Evolutionary conservation across 345 rosid genomes (phyloP), one percentile per base, ranked within the genome.

Genomic region (Sisymbrium irio): DNA sequence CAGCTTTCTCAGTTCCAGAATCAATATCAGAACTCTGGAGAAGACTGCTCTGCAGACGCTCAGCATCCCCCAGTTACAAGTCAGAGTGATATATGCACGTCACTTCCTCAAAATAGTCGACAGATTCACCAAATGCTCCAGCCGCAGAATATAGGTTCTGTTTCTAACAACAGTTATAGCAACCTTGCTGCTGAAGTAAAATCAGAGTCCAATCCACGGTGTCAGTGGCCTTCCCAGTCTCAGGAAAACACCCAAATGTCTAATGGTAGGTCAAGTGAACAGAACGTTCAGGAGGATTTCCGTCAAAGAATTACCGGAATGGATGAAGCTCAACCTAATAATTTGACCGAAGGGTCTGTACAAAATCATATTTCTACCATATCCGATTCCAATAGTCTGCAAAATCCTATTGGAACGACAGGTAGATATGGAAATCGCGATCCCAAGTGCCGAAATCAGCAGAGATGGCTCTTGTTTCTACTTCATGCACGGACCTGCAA

Each of bases 391-490:
- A 82, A 79, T 17, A 85, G 62, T 67, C 40, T 84, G 18, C 83
- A 82, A 47, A 84, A 73, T 72, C 45, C 85, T 25, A 78, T 72
- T 54, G 74, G 81, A 63, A 73, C 84, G 27, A 59, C 81, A 64
- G 81, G 61, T 75, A 88, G 79, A 78, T 79, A 79, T 47, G 85
- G 82, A 75, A 81, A 78, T 69, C 85, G 73, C 35, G 92, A 89
- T 45, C 80, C 75, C 53, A 88, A 86, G 71, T 88, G 82, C 60
- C 82, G 83, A 64, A 82, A 85, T 72, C 99, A 95, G 77, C 85
- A 80, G 78, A 88, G 76, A 71, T 95, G 99, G 99, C 90, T 95
- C 73, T 76, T 95, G 81, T 84, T 92, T 77, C 76, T 95, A 77
- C 81, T 86, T 55, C 99, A 95, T 86, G 97, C 99, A 53, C 89